Conservation (phyloP, 2,329 filamentous ascomycete species). For the Fusarium abutilonis region DNA sequence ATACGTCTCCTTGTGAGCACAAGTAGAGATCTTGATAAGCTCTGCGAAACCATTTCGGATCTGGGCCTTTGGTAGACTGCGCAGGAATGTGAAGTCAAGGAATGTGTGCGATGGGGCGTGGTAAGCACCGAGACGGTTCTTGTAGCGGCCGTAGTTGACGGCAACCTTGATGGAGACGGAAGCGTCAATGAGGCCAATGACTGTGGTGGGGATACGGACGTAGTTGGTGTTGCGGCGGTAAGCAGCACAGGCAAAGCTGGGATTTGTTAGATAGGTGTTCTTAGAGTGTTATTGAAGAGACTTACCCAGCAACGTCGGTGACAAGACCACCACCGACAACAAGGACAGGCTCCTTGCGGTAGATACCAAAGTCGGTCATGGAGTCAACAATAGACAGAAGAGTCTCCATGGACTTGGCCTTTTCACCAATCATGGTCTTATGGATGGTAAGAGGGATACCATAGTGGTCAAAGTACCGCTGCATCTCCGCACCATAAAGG, state of each 20-base stretch:
- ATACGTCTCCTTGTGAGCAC: slow-evolving; percentile 72
- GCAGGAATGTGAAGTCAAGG: slow-evolving; percentile 77
- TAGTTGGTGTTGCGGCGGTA: slow-evolving; percentile 79
- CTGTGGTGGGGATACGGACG: slow-evolving; percentile 77
- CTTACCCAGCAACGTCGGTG: slow-evolving; percentile 78
- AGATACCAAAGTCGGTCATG: slow-evolving; percentile 78
- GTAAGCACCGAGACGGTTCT: slow-evolving; percentile 78
- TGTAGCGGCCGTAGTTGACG: slow-evolving; percentile 80
- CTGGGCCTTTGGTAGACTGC: slow-evolving; percentile 72
- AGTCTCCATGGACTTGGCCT: slow-evolving; percentile 77
- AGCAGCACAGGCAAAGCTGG: slow-evolving; percentile 74
- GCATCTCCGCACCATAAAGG: slow-evolving; percentile 72
- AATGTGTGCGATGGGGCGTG: slow-evolving; percentile 78
- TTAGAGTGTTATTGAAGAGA: slow-evolving; percentile 39
- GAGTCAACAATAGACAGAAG: slow-evolving; percentile 75
- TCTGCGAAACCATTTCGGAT: slow-evolving; percentile 80
- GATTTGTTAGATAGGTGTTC: slow-evolving; percentile 27
- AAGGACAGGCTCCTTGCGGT: slow-evolving; percentile 73
- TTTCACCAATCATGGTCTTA: slow-evolving; percentile 79
- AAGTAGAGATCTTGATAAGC: slow-evolving; percentile 79
- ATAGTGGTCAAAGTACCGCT: slow-evolving; percentile 73
- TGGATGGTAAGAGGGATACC: slow-evolving; percentile 71
- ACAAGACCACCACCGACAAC: slow-evolving; percentile 75
- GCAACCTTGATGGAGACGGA: slow-evolving; percentile 82
- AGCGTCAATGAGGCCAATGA: slow-evolving; percentile 79